Evolutionary conservation across 768 basidiomycete genomes (phyloP), one percentile per base, ranked within the genome.

Genomic region (Mycena maculata): DNA sequence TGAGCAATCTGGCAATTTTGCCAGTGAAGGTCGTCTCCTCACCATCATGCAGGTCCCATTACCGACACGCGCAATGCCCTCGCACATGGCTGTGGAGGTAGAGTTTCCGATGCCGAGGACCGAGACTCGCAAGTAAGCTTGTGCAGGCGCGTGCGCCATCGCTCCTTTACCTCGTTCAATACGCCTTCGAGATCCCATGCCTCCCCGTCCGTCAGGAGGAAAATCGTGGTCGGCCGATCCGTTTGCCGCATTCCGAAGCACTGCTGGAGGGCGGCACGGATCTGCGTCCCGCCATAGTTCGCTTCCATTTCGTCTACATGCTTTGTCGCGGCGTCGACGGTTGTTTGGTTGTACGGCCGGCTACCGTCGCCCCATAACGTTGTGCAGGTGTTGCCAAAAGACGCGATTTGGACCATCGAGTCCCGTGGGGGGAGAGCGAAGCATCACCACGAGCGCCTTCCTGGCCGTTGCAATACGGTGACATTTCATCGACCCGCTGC

Each of bases 201-300:
- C 28, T 75, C 65, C 18, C 85, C 85, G 52, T 85, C 86, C 2
- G 86, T 86, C 4, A 86, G 76, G 2, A 86, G 66, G 60, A 87
- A 84, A 8, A 85, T 67, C n/a, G 69, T 76, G 0, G 83, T 80
- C 3, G 84, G 80, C 1, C 77, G 75, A 54, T 76, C 70, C 8
- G 27, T 60, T 1, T 60, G 72, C 18, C 82, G 79, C 0, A 67
- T 61, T 0, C n/a, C 27, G 39, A 85, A 76, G 38, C 76, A 76
- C 0, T 20, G 30, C 4, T 67, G 50, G 4, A 86, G 73, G 0
- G 83, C 85, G 0, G 8, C 8, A 0, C 73, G 52, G 12, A 81
- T 81, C 39, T 83, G 72, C 1, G 86, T 87, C 9, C 84, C 85
- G 0, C 81, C 82, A 28, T 67, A 73, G 71, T 83, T 22, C 0